These are phyloP conservation scores for Hyaloscypha variabilis DNA, from an alignment of 495 filamentous ascomycete species.

Conservation along the genomic window DNA sequence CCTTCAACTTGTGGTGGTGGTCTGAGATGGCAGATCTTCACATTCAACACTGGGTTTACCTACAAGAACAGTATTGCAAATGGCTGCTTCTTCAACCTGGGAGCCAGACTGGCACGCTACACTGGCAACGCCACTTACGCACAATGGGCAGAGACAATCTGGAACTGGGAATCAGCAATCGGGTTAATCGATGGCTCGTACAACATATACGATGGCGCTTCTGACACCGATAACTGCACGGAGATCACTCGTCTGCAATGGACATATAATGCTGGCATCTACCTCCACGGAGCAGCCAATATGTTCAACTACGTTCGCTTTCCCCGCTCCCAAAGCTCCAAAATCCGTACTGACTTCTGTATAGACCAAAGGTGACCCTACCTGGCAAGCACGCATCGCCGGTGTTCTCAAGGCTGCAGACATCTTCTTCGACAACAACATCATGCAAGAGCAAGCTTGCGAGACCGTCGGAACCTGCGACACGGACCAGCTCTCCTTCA, in stretches of 20 bases:
- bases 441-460: slow-evolving; percentile 74
- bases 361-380: slow-evolving; percentile 48
- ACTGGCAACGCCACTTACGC: slow-evolving; percentile 71
- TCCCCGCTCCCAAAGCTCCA: not conserved
- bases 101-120: slow-evolving; percentile 70
- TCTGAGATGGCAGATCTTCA: slow-evolving; percentile 78
- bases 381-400: slow-evolving; percentile 55
- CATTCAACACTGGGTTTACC: slow-evolving; percentile 73
- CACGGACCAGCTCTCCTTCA: slow-evolving; percentile 82
- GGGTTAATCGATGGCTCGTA: slow-evolving; percentile 54
- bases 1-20: slow-evolving; percentile 71
- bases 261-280: slow-evolving; percentile 71
- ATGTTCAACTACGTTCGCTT: slow-evolving; percentile 66
- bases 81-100: slow-evolving; percentile 78
- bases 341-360: slow-evolving; percentile 25
- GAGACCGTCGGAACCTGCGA: slow-evolving; percentile 69
- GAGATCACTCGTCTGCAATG: slow-evolving; percentile 57
- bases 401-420: slow-evolving; percentile 53
- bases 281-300: slow-evolving; percentile 67
- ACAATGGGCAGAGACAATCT: slow-evolving; percentile 69
- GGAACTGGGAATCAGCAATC: slow-evolving; percentile 62
- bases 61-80: slow-evolving; percentile 78
- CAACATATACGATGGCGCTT: slow-evolving; percentile 61
- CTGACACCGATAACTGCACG: slow-evolving; percentile 52
- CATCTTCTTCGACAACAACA: slow-evolving; percentile 56